These are phyloP conservation scores for Coemansia sp. DNA, from an alignment of 192 early-diverging fungal species.

Conservation along the genomic window DNA sequence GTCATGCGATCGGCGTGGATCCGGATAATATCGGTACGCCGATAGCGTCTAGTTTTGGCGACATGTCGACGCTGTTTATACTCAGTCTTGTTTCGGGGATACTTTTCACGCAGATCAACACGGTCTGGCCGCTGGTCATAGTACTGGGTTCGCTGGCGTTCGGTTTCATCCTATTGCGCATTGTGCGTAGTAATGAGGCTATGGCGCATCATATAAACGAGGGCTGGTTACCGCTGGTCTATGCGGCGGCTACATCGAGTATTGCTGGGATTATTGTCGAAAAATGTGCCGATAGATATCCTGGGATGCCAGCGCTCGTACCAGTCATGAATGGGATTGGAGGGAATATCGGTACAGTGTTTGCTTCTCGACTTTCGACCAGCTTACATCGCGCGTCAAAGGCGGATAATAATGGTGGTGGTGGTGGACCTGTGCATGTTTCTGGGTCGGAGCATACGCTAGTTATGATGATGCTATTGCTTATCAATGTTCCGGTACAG, in stretches of 20 bases:
- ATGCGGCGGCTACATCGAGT: slow-evolving; percentile 75
- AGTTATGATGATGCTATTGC: slow-evolving; percentile 63
- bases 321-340: slow-evolving; percentile 61
- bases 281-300: slow-evolving; percentile 23
- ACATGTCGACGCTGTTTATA: slow-evolving; percentile 52
- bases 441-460: slow-evolving; percentile 47
- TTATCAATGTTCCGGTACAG: slow-evolving; percentile 74
- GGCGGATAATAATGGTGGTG: no score
- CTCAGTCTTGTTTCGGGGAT: slow-evolving; percentile 17
- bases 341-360: slow-evolving; percentile 83
- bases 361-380: slow-evolving; percentile 76
- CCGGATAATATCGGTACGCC: slow-evolving; percentile 66
- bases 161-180: slow-evolving; percentile 35
- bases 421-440: no score
- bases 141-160: slow-evolving; percentile 50
- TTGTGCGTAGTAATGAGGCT: slow-evolving; percentile 63
- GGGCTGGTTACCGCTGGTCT: slow-evolving; percentile 78
- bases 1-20: slow-evolving; percentile 68
- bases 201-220: slow-evolving; percentile 66
- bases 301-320: slow-evolving; percentile 50
- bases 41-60: slow-evolving; percentile 54
- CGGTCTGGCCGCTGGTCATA: slow-evolving; percentile 45
- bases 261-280: slow-evolving; percentile 50
- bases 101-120: slow-evolving; percentile 12
- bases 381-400: slow-evolving; percentile 59